Conservation (phyloP, 768 basidiomycete species). For the Arthromyces matolae region DNA sequence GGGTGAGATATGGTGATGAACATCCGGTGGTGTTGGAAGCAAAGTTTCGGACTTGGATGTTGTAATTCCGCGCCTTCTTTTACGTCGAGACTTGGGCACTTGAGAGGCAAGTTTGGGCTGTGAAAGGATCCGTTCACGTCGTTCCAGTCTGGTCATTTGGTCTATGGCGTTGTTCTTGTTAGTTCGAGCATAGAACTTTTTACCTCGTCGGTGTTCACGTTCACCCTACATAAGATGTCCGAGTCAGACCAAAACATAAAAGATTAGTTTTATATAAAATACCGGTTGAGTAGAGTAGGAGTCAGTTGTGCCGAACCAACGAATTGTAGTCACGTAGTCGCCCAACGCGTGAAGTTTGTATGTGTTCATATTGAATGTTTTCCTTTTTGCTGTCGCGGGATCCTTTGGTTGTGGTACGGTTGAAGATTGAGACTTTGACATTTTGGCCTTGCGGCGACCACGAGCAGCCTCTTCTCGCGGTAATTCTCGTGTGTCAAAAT, state of each 20-base stretch:
- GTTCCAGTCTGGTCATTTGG: background rate
- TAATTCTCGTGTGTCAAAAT: background rate
- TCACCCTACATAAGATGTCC: too few relatives aligned
- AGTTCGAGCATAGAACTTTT: background rate
- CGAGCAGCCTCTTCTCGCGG: background rate
- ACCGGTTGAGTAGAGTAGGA: background rate
- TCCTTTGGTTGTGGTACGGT: too few relatives aligned
- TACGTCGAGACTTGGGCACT: background rate
- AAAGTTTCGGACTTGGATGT: background rate
- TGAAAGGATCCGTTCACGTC: background rate
- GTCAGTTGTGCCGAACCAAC: background rate
- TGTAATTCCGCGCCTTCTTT: background rate
- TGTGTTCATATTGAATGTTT: background rate
- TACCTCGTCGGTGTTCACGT: background rate
- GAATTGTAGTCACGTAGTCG: background rate
- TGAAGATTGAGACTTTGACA: constrained; percentile 8
- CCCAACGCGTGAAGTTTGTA: background rate
- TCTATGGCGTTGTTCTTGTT: too few relatives aligned
- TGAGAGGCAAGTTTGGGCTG: background rate
- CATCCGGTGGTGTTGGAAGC: background rate
- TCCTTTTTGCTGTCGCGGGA: too few relatives aligned
- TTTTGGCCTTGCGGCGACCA: background rate
- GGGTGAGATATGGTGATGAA: too few relatives aligned
- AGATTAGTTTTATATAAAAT: too few relatives aligned
- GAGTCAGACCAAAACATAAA: too few relatives aligned